Conservation (phyloP, 805 yeast genomes). For the Barnettozyma populi region DNA sequence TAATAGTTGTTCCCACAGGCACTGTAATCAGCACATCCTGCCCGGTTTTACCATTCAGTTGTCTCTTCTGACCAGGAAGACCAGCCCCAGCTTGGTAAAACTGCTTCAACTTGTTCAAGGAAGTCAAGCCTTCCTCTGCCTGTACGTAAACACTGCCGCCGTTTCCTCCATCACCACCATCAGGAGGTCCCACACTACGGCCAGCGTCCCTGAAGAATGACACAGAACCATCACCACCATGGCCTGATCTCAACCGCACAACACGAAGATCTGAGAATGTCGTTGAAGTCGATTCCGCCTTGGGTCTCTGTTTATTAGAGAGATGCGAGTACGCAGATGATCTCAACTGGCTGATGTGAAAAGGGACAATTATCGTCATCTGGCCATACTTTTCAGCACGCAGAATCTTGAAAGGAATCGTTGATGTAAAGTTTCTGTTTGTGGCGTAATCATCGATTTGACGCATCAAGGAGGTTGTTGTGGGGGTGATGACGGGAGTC, state of each 20-base stretch:
- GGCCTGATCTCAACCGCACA: slow-evolving; percentile 65
- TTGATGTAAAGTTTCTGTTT: not conserved
- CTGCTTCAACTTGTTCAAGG: slow-evolving; percentile 64
- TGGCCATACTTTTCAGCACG: slow-evolving; percentile 3
- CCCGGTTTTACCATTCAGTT: slow-evolving; percentile 84
- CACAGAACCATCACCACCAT: slow-evolving; percentile 84
- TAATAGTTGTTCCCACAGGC: slow-evolving; percentile 85
- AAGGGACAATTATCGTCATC: slow-evolving; percentile 14
- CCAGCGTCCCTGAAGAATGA: slow-evolving; percentile 87
- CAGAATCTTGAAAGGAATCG: slow-evolving; percentile 4
- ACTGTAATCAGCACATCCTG: slow-evolving; percentile 74
- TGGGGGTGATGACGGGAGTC: too few relatives aligned
- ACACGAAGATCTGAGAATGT: slow-evolving; percentile 62
- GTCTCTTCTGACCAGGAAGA: slow-evolving; percentile 61
- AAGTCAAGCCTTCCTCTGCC: slow-evolving; percentile 66
- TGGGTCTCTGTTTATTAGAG: slow-evolving; percentile 35
- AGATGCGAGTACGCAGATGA: slow-evolving; percentile 36
- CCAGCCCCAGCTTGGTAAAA: slow-evolving; percentile 74
- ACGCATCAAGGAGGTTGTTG: not conserved
- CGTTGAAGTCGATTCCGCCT: slow-evolving; percentile 33
- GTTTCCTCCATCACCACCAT: slow-evolving; percentile 97
- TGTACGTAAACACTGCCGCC: slow-evolving; percentile 87
- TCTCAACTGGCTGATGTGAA: slow-evolving; percentile 9
- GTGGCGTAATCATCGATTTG: slow-evolving; percentile 7
- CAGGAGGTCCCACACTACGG: slow-evolving; percentile 85